phyloP scores from a whole-genome alignment of 2,329 filamentous ascomycete species.

The Orbilia javanica region DNA sequence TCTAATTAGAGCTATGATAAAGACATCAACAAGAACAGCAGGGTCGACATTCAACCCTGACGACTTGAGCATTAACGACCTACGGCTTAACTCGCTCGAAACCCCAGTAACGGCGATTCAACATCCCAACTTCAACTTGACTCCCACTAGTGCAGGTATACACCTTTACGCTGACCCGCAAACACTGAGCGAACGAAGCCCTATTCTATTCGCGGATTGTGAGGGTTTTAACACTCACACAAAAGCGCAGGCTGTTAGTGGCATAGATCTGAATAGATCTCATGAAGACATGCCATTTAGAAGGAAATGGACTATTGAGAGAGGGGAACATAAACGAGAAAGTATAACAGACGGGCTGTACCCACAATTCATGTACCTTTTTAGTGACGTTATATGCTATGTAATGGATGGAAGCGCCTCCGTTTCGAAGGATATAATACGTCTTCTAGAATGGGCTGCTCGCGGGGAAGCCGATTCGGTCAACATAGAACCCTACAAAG shows the following conservation, averaged over 20 bases:
- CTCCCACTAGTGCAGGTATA: slow-evolving; percentile 22
- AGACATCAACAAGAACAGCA: neutral
- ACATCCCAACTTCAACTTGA: neutral
- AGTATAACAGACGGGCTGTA: slow-evolving; percentile 15
- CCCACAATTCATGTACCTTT: slow-evolving; percentile 31
- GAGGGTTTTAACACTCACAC: slow-evolving; percentile 25
- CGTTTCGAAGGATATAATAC: slow-evolving; percentile 3
- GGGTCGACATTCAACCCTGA: neutral
- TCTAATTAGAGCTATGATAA: slow-evolving; percentile 10
- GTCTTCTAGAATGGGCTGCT: neutral
- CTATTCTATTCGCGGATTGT: slow-evolving; percentile 26
- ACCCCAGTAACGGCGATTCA: neutral
- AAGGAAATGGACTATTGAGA: neutral
- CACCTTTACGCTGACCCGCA: slow-evolving; percentile 15
- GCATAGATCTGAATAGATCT: neutral
- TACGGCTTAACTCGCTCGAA: neutral
- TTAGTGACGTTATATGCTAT: slow-evolving; percentile 38
- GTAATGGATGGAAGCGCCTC: slow-evolving; percentile 10
- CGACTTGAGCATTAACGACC: neutral
- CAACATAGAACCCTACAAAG: neutral
- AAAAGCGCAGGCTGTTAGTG: neutral
- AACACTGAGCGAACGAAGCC: slow-evolving; percentile 1
- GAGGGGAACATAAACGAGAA: neutral
- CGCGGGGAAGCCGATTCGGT: neutral
- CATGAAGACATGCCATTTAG: slow-evolving; percentile 1